A percentile compares a stretch with the other conserved stretches of the same genome.
Conservation (phyloP, 2,329 filamentous ascomycete species). For the Fusarium clavum region DNA sequence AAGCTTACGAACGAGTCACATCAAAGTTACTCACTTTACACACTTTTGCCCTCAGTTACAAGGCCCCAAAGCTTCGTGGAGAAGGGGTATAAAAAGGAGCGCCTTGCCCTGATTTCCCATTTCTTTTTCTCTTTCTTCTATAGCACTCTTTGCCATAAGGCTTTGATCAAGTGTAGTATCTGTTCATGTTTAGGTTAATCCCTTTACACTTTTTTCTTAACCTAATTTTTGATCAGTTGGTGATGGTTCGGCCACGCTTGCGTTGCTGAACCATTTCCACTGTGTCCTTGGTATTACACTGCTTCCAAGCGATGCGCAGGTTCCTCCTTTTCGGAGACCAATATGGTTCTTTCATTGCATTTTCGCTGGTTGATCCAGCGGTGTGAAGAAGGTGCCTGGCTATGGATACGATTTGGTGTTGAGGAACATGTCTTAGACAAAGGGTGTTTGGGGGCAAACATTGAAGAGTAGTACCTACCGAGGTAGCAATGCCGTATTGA, state of each 20-base stretch:
- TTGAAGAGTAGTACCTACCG: not conserved
- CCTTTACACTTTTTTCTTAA: conserved; percentile 28
- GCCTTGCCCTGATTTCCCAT: not conserved
- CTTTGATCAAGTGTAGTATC: conserved; percentile 47
- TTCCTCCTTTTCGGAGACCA: not conserved
- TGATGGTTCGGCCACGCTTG: conserved; percentile 30
- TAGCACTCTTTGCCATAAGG: conserved; percentile 40
- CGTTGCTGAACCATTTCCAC: conserved; percentile 17
- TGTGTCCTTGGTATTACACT: conserved; percentile 48
- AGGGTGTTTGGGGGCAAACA: not conserved
- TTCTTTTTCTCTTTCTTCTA: conserved; percentile 16
- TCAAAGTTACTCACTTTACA: not conserved
- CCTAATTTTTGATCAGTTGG: conserved; percentile 40
- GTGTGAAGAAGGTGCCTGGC: conserved; percentile 34
- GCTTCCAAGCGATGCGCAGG: conserved; percentile 41
- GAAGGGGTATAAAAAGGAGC: conserved; percentile 21
- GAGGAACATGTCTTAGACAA: not conserved
- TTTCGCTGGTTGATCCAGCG: conserved; percentile 38
- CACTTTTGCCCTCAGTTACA: conserved; percentile 9
- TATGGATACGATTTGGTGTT: not conserved
- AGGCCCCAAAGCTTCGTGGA: not conserved
- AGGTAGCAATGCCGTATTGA: not conserved
- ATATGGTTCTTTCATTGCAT: conserved; percentile 38
- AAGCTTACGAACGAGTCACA: not conserved
- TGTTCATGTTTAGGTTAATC: conserved; percentile 46